Evolutionary conservation across 345 rosid genomes (phyloP).

Genomic region (Arabis hirsuta): DNA sequence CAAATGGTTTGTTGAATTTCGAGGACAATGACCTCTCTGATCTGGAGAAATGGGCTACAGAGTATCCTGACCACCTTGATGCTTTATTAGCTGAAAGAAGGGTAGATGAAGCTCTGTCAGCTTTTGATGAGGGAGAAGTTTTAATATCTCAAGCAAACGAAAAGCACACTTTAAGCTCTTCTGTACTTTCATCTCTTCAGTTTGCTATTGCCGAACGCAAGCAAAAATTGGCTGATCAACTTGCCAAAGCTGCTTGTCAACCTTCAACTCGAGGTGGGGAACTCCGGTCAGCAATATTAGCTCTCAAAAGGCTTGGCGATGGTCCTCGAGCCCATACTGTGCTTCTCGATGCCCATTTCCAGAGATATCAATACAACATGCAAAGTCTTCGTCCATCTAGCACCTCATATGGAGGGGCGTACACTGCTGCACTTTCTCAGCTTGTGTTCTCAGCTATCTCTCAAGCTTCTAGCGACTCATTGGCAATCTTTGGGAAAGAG

Average conservation of each 20-base stretch:
- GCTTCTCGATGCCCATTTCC: slow-evolving; percentile 89
- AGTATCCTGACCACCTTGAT: slow-evolving; percentile 90
- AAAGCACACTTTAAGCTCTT: slow-evolving; percentile 54
- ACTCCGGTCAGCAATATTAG: slow-evolving; percentile 90
- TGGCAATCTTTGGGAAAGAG: slow-evolving; percentile 83
- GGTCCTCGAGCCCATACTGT: slow-evolving; percentile 95
- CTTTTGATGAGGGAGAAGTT: slow-evolving; percentile 86
- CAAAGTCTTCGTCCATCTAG: slow-evolving; percentile 95
- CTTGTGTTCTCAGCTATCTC: slow-evolving; percentile 94
- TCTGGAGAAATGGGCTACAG: slow-evolving; percentile 80
- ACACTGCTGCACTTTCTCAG: slow-evolving; percentile 98
- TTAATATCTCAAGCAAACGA: slow-evolving; percentile 69
- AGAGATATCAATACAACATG: slow-evolving; percentile 87
- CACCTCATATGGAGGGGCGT: slow-evolving; percentile 98
- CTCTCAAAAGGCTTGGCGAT: slow-evolving; percentile 97
- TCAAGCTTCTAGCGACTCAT: slow-evolving; percentile 92
- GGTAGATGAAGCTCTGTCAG: slow-evolving; percentile 88
- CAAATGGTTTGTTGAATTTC: slow-evolving; percentile 46
- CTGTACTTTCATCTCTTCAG: slow-evolving; percentile 58
- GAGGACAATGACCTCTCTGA: slow-evolving; percentile 77
- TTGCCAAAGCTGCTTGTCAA: slow-evolving; percentile 94
- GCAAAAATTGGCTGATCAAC: slow-evolving; percentile 94
- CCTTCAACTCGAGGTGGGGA: slow-evolving; percentile 92
- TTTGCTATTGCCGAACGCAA: slow-evolving; percentile 66
- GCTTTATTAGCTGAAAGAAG: slow-evolving; percentile 95